phyloP scores from a whole-genome alignment of 2,329 filamentous ascomycete species.

The Zalaria sp. region DNA sequence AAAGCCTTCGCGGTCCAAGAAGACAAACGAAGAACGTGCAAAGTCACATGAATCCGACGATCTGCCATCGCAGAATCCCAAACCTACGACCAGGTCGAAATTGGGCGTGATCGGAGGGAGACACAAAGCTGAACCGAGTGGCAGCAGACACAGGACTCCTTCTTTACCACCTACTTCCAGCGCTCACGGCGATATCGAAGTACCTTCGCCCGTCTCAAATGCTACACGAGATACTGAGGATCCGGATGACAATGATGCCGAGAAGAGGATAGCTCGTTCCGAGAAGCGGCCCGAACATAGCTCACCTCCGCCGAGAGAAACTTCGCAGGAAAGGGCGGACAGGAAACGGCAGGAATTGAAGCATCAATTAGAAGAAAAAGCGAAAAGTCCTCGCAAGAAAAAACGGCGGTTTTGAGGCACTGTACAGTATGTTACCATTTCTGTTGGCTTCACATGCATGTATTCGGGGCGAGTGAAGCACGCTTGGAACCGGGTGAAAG shows the following conservation, averaged over 20 bases:
- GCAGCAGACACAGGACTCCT: neutral
- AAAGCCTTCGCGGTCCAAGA: too few species aligned
- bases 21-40: too few species aligned
- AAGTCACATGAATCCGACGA: too few species aligned
- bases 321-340: slow-evolving; percentile 39
- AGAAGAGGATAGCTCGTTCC: neutral
- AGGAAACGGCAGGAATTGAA: slow-evolving; percentile 43
- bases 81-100: too few species aligned
- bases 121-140: neutral
- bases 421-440: neutral
- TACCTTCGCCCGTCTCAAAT: neutral
- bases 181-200: neutral
- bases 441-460: neutral
- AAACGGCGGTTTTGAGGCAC: slow-evolving; percentile 37
- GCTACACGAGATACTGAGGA: neutral
- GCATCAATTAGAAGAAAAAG: slow-evolving; percentile 34
- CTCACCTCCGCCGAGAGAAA: slow-evolving; percentile 15
- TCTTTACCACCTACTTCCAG: neutral
- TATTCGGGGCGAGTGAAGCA: neutral
- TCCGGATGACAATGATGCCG: slow-evolving; percentile 1
- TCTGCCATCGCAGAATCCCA: too few species aligned
- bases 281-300: neutral
- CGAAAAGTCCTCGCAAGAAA: slow-evolving; percentile 41
- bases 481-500: too few species aligned
- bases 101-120: too few species aligned